Base-by-base conservation (phyloP, 2,329 filamentous ascomycete species). In the Aspergillus phoenicis region DNA sequence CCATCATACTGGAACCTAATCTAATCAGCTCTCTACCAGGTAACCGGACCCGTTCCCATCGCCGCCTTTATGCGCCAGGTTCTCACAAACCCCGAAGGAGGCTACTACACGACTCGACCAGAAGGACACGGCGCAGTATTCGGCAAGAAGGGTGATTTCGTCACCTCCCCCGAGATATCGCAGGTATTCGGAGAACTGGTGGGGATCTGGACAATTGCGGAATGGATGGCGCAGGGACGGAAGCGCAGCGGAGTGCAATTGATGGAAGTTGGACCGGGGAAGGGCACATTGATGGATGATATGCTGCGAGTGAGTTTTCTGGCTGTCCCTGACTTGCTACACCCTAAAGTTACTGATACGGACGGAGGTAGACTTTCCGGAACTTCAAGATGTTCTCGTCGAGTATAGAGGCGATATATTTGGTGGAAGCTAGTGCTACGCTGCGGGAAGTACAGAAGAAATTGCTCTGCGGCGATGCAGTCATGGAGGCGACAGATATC, bases 61-160 rank as follows among this genome's bases (percentile, higher is more conserved):
- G 93, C 95, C 5, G 89, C 92, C 56, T 99, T 93, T 77, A 99
- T 99, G 95, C 93, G 95, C 74, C 96, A 98, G 89, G 97, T 94
- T 75, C 86, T 99, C 65, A 99, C 95, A 0, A 91, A 91, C 10
- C 91, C 95, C 63, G 80, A 92, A 41, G 93, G 92, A 61, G 95
- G 95, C 57, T 99, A 99, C 80, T 99, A 99, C 78, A 98, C 93
- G 0, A 86, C 89, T 5, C 86, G 87, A 24, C 84, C 89, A 47
- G 83, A 84, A 57, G 79, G 86, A 62, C 88, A 85, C 20, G 85
- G 88, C 51, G 93, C 97, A 72, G 93, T 94, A 65, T 99, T 99
- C 70, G 95, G 95, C n/a, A 82, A 86, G 58, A 91, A 91, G 71
- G 95, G 95, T 26, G 95, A 99, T 77, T 99, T 99, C 73, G 89